phyloP scores from a whole-genome alignment of 345 rosid species.

The Chamaenerion angustifolium region DNA sequence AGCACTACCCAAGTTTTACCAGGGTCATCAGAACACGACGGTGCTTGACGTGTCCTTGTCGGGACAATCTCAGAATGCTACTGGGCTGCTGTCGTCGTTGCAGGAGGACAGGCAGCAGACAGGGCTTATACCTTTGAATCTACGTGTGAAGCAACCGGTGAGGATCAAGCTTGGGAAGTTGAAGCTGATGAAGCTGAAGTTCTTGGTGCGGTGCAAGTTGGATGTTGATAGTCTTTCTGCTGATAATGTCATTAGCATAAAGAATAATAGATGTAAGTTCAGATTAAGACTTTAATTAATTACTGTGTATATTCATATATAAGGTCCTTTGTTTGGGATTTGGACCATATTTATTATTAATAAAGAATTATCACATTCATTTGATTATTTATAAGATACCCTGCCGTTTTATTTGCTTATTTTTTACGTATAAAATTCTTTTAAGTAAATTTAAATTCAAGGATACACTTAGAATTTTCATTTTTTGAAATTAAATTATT shows the following conservation, averaged over 20 bases:
- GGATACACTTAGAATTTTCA: too few species aligned
- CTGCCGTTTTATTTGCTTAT: too few species aligned
- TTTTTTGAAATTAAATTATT: too few species aligned
- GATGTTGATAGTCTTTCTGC: constrained; percentile 35
- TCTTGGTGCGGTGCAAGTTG: constrained; percentile 43
- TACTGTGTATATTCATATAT: too few species aligned
- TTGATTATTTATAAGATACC: too few species aligned
- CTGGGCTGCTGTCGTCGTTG: constrained; percentile 19
- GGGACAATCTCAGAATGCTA: constrained; percentile 43
- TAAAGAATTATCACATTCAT: too few species aligned
- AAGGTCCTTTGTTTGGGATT: too few species aligned
- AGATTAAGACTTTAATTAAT: constrained; percentile 33
- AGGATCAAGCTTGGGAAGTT: constrained; percentile 60
- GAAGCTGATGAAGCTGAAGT: constrained; percentile 53
- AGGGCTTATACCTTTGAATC: constrained; percentile 45
- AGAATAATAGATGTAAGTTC: constrained; percentile 47
- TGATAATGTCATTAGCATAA: constrained; percentile 30
- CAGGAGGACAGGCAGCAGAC: constrained; percentile 27
- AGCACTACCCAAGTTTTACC: constrained; percentile 75
- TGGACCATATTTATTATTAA: too few species aligned
- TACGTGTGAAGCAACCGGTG: constrained; percentile 68
- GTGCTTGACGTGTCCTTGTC: constrained; percentile 38
- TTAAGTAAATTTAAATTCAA: too few species aligned
- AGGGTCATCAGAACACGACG: constrained; percentile 79
- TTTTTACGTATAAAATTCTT: too few species aligned